Evolutionary conservation across 2,329 filamentous ascomycete genomes (phyloP), one percentile per base, ranked within the genome.

Genomic region (Exophiala calicioides): DNA sequence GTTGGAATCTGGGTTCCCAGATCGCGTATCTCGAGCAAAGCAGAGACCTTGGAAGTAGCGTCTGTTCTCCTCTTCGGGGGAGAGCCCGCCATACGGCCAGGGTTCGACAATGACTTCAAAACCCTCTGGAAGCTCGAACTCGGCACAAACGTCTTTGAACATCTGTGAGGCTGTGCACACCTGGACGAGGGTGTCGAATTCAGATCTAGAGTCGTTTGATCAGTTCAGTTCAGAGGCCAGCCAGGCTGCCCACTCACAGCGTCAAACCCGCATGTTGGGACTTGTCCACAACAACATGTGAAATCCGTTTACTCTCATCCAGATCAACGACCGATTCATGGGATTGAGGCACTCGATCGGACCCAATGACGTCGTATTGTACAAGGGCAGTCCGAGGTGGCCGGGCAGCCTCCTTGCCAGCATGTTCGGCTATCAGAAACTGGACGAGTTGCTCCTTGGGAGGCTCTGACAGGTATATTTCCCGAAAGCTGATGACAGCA

Each of bases 71-170:
- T 75, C 72, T 1, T 65, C 68, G 5, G 64, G 56, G 38, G 77
- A 73, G 8, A 73, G 63, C n/a, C 77, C 76, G 23, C 77, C 77
- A 58, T 80, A 80, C 4, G 77, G 76, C 74, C 74, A 80, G 21
- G 77, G 77, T 56, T 78, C 77, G 47, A 80, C 44, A 19, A 58
- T 38, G 19, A 56, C 42, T 39, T 78, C 74, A 48, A 79, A 80
- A 0, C 76, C 77, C 47, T 78, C 71, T 1, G 77, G 77, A 2
- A 80, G 62, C 23, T 75, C 66, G 45, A 79, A 73, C 29, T 79
- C 72, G 1, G 72, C 68, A 6, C 79, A 59, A 1, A 73, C 75
- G 43, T 72, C 61, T 57, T 78, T 69, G 55, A 80, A 81, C 13
- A 74, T 58, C 3, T 74, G 71, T 2, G 78, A 81, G 21, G 67